Base-by-base conservation (phyloP, 495 filamentous ascomycete species). In the Penicillium silybi region DNA sequence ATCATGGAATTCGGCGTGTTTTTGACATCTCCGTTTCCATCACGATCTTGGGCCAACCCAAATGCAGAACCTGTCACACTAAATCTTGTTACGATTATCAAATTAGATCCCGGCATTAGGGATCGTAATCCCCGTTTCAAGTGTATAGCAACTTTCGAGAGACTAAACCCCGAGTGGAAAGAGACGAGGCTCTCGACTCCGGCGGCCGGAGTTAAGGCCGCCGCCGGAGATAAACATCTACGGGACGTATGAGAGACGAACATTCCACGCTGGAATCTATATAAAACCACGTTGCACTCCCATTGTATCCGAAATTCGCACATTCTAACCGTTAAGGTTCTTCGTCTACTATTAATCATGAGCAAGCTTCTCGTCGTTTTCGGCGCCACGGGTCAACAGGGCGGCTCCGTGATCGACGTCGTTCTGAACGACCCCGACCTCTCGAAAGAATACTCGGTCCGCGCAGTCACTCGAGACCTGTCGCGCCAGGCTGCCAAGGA, bases 361-460 rank as follows among this genome's bases (percentile, higher is more conserved):
- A 54, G 64, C 15, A 76, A 79, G 41, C 46, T 78, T 45, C 66
- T 86, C 56, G 76, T 76, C 27, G 72, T 88, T 26, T 83, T 85
- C 53, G 82, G 82, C 10, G 79, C 80, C 9, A 86, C 85, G 16
- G 83, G 85, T 59, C 66, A 77, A 15, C 84, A 86, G 60, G 85
- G 84, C 29, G 68, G 77, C 27, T 83, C 80, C 4, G 73, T 87
- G 37, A 65, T 85, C 53, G 66, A 73, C 53, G 50, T 57, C 19
- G 66, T 86, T 17, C 71, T 84, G 2, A 53, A 63, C 10, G 70
- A 83, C 58, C 58, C 82, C 0, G 57, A 65, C 19, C 67, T 81
- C 16, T 76, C 72, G 10, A 56, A 71, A 5, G 53, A 66, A 38
- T 88, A 71, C 66, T 67, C 64, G 23, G 54, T 88, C 50, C 77